A percentile compares a stretch with the other conserved stretches of the same genome.
phyloP scores from a whole-genome alignment of 2,329 filamentous ascomycete species.

The Cladosporium sp. region DNA sequence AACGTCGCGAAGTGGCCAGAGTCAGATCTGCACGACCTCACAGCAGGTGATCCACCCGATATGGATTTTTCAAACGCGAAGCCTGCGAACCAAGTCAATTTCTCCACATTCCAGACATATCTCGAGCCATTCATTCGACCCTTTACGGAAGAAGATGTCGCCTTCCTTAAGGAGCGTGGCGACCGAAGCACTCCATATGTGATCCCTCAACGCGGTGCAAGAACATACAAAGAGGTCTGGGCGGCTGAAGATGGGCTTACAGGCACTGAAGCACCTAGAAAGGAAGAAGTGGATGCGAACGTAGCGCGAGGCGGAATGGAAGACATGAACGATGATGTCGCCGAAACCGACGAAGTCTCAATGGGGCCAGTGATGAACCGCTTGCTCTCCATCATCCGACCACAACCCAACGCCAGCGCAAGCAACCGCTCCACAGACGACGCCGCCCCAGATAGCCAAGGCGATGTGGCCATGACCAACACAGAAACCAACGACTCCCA shows the following conservation, averaged over 20 bases:
- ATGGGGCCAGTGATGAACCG: conserved; percentile 82
- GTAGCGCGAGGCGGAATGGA: conserved; percentile 83
- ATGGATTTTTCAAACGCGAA: conserved; percentile 95
- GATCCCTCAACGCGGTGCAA: conserved; percentile 78
- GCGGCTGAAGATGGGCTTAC: conserved; percentile 85
- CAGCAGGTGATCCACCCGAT: conserved; percentile 84
- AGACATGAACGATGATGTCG: conserved; percentile 78
- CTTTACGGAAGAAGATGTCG: conserved; percentile 88
- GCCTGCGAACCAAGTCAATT: conserved; percentile 89
- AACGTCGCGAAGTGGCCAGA: conserved; percentile 80
- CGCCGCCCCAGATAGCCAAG: conserved; percentile 39
- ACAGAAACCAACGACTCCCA: conserved; percentile 40
- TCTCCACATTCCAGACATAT: conserved; percentile 87
- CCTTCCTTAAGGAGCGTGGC: conserved; percentile 81
- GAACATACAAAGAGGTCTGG: conserved; percentile 87
- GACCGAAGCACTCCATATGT: conserved; percentile 80
- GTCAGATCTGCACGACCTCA: conserved; percentile 75
- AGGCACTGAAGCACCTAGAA: conserved; percentile 64
- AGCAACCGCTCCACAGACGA: conserved; percentile 46
- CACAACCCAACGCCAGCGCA: conserved; percentile 52
- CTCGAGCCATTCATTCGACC: conserved; percentile 87
- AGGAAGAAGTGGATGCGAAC: conserved; percentile 67
- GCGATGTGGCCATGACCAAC: conserved; percentile 40
- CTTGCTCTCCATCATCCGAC: conserved; percentile 74
- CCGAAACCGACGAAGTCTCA: conserved; percentile 84